Evolutionary conservation across 1,284 basidiomycete species (phyloP).

Genomic region (Cryptococcus jaspeensis): DNA sequence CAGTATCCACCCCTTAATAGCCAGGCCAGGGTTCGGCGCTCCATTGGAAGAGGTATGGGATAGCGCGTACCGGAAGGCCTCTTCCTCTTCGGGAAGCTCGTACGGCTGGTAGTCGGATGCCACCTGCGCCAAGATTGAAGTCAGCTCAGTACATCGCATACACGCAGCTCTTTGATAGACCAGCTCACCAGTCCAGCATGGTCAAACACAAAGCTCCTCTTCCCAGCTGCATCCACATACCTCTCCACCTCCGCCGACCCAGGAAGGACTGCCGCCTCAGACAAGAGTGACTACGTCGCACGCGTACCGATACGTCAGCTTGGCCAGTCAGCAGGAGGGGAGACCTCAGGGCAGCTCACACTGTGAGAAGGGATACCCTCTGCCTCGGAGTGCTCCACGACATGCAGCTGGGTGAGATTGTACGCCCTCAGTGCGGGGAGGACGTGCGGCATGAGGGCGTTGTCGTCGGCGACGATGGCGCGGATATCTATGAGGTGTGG

Average conservation of each 20-base stretch:
- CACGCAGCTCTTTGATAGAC: not conserved
- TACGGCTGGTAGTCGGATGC: conserved; percentile 67
- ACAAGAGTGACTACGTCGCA: conserved; percentile 32
- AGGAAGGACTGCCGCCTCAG: conserved; percentile 35
- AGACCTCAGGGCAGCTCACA: conserved; percentile 16
- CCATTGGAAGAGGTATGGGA: too few species aligned
- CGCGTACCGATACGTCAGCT: conserved; percentile 1
- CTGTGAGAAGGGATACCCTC: conserved; percentile 27
- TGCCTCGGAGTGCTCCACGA: conserved; percentile 60
- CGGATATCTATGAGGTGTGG: conserved; percentile 66
- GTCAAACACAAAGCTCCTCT: conserved; percentile 75
- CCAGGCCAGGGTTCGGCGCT: too few species aligned
- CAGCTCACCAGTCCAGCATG: conserved; percentile 69
- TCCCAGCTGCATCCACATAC: conserved; percentile 76
- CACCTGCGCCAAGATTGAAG: conserved; percentile 57
- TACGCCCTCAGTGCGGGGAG: conserved; percentile 74
- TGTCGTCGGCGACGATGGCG: conserved; percentile 80
- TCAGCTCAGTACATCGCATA: not conserved
- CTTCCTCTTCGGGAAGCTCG: conserved; percentile 64
- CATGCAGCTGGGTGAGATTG: conserved; percentile 79
- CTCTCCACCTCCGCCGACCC: conserved; percentile 55
- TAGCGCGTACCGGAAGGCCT: conserved; percentile 68
- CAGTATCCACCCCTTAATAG: too few species aligned
- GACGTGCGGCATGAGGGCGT: conserved; percentile 70
- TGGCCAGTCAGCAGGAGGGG: not conserved